A percentile compares a stretch with the other conserved stretches of the same genome.
Conservation (phyloP, 805 yeast genomes). For the Hermanozyma aechmeae region DNA sequence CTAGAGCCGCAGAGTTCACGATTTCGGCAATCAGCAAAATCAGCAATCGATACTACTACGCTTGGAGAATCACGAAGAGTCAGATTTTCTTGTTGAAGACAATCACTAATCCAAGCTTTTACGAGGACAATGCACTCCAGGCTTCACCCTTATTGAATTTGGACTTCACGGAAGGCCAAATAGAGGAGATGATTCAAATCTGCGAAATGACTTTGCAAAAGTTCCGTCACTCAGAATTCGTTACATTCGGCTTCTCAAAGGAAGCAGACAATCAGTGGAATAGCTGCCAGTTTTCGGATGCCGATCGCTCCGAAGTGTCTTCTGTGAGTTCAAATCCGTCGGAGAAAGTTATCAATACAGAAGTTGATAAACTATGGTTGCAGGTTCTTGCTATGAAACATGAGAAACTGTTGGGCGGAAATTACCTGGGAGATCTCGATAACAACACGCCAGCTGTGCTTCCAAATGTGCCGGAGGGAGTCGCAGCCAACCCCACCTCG, state of each 20-base stretch:
- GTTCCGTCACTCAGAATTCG: constrained; percentile 5
- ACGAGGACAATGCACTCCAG: constrained; percentile 12
- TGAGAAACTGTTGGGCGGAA: constrained; percentile 6
- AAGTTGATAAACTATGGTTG: constrained; percentile 27
- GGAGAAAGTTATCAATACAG: constrained; percentile 12
- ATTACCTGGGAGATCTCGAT: not conserved
- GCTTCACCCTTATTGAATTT: constrained; percentile 8
- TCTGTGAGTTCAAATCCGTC: constrained; percentile 2
- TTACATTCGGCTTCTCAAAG: constrained; percentile 6
- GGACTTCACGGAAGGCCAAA: constrained; percentile 11
- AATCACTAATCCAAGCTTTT: constrained; percentile 22
- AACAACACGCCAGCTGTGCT: not conserved
- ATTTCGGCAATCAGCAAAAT: constrained; percentile 25
- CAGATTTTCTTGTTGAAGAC: constrained; percentile 32
- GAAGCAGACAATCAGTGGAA: constrained; percentile 3
- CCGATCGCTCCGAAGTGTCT: not conserved
- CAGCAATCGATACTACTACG: constrained; percentile 53
- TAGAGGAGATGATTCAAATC: constrained; percentile 14
- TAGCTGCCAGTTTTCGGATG: not conserved
- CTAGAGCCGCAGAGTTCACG: constrained; percentile 16
- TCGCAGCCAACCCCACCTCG: not conserved
- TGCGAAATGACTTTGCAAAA: constrained; percentile 7
- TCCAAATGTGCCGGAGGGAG: not conserved
- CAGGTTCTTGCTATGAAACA: constrained; percentile 22
- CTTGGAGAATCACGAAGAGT: constrained; percentile 60